Evolutionary conservation across 495 filamentous ascomycete genomes (phyloP), one percentile per base, ranked within the genome.

Genomic region (Aspergillus incahuasiensis): DNA sequence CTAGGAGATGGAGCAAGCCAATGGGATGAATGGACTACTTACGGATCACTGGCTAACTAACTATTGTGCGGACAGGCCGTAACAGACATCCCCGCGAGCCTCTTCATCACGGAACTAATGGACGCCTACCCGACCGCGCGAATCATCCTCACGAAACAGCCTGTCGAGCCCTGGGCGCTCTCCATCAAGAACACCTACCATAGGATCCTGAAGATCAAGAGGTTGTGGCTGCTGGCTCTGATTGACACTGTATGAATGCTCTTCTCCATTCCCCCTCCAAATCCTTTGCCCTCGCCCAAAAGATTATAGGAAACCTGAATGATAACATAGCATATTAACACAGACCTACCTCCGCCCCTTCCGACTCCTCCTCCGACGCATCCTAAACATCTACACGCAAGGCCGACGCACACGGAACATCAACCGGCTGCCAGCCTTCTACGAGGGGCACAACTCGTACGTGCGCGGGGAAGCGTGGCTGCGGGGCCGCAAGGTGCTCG

Each of bases 121-220:
- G 11, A 46, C 21, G 57, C 51, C 9, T 59, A 59, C 28, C 57
- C 57, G 6, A 45, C 50, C 21, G 57, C 57, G 8, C 51, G 51
- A 13, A 44, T 55, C 20, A 58, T 58, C 16, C 30, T 58, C 6
- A 54, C 56, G 11, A 44, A 30, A n/a, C 41, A 49, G 1, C 32
- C 48, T 9, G 7, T 30, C 0, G 49, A 48, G 0, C 15, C 15
- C 8, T 58, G 56, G 56, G 2, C 22, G 0, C 1, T 9, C 3
- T 55, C 52, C 3, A 35, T 55, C 42, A 39, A 53, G 22, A 6
- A 21, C 0, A 9, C 22, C 8, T 44, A 30, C 11, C 28, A 28
- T 12, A 9, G 7, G 1, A 43, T 53, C 7, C 20, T 53, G 1
- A 11, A 2, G 1, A 53, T 53, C 22, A 53, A 44, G 15, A 39